These are phyloP conservation scores for Magnolia changhungtana DNA, from an alignment of 164 flowering plant species.

Conservation along the genomic window DNA sequence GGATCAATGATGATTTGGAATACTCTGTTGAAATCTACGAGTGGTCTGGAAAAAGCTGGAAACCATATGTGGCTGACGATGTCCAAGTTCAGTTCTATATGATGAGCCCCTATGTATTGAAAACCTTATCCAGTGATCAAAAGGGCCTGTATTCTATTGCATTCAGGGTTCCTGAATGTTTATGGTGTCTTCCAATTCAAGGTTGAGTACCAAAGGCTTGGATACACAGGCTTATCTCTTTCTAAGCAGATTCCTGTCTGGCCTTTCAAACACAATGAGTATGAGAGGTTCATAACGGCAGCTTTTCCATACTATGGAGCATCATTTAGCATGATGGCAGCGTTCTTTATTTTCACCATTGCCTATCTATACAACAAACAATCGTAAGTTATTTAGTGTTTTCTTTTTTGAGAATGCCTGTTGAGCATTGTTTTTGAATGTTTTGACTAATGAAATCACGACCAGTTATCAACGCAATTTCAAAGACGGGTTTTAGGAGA, in stretches of 20 bases:
- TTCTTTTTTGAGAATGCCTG: neutral
- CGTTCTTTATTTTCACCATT: slow-evolving; percentile 70
- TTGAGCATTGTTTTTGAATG: neutral
- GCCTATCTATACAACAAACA: slow-evolving; percentile 74
- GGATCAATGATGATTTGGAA: slow-evolving; percentile 94
- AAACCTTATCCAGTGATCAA: slow-evolving; percentile 65
- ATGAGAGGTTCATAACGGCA: slow-evolving; percentile 85
- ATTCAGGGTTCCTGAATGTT: slow-evolving; percentile 96
- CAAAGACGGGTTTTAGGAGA: neutral
- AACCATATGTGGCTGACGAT: slow-evolving; percentile 84
- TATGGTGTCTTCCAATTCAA: slow-evolving; percentile 99
- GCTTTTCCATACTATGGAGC: slow-evolving; percentile 96
- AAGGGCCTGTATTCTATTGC: slow-evolving; percentile 78
- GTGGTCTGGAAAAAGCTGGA: slow-evolving; percentile 95
- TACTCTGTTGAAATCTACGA: slow-evolving; percentile 86
- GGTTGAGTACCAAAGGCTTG: slow-evolving; percentile 90
- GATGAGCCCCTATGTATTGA: slow-evolving; percentile 99
- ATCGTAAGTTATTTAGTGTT: neutral
- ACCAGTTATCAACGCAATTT: neutral
- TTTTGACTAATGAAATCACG: neutral
- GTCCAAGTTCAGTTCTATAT: slow-evolving; percentile 97
- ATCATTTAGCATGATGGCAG: slow-evolving; percentile 88
- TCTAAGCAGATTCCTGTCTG: slow-evolving; percentile 98
- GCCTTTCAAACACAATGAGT: slow-evolving; percentile 95
- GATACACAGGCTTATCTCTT: slow-evolving; percentile 76